phyloP scores from a whole-genome alignment of 768 basidiomycete species.

The Mycena chlorophos region DNA sequence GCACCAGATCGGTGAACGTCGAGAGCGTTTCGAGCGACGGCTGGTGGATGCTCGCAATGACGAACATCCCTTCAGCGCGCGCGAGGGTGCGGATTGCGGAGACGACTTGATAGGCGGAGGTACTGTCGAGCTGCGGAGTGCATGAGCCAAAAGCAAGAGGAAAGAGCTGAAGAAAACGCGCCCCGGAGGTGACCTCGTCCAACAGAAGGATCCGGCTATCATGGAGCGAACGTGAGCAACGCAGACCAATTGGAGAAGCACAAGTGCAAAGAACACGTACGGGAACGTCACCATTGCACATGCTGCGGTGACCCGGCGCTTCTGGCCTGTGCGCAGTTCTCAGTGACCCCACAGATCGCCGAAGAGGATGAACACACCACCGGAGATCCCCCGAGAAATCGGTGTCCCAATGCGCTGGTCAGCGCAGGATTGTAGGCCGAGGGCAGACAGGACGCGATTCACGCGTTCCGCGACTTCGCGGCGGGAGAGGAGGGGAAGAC shows the following conservation, averaged over 20 bases:
- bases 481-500: constrained; percentile 39
- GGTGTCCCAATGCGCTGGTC: constrained; percentile 58
- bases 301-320: constrained; percentile 60
- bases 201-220: constrained; percentile 59
- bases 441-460: constrained; percentile 40
- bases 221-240: neutral
- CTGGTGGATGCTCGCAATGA: constrained; percentile 70
- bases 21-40: constrained; percentile 60
- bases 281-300: constrained; percentile 61
- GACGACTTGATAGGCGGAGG: constrained; percentile 44
- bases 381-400: constrained; percentile 59
- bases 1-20: constrained; percentile 58
- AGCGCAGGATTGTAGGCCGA: constrained; percentile 51
- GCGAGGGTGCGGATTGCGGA: constrained; percentile 46
- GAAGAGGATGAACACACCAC: constrained; percentile 34
- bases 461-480: constrained; percentile 43
- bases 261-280: constrained; percentile 21
- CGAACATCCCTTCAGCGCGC: constrained; percentile 48
- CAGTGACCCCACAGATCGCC: neutral
- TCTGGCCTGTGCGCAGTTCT: constrained; percentile 45
- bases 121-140: constrained; percentile 45
- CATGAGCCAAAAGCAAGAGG: neutral
- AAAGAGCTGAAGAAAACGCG: constrained; percentile 22
- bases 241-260: neutral
- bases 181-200: constrained; percentile 62